Conservation (phyloP, 176 grass and related monocot species). For the Bromus sterilis region DNA sequence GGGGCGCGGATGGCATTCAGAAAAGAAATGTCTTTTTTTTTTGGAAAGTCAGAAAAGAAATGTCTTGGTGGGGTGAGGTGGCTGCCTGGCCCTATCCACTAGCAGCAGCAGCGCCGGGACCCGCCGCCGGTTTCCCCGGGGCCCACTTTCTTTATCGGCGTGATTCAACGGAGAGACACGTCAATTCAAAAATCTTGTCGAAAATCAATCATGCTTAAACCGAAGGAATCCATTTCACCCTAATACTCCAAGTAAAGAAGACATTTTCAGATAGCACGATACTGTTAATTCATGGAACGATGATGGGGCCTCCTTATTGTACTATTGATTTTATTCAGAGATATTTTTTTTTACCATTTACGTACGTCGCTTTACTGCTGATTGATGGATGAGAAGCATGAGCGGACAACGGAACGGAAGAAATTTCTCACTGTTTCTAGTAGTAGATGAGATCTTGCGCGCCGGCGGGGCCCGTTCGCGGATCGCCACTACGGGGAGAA, state of each 20-base stretch:
- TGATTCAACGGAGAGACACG: slow-evolving; percentile 11
- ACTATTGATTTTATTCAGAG: no score
- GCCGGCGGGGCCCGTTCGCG: no score
- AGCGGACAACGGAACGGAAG: no score
- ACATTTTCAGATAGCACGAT: not conserved
- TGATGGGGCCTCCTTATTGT: no score
- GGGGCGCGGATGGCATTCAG: not conserved
- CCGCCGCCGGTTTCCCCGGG: not conserved
- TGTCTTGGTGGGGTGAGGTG: slow-evolving; percentile 3
- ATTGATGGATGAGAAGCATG: no score
- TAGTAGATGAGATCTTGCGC: no score
- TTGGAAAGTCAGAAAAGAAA: slow-evolving; percentile 23
- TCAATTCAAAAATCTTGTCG: not conserved
- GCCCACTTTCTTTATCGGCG: not conserved
- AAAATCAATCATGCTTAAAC: not conserved
- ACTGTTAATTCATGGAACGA: not conserved
- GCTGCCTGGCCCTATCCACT: slow-evolving; percentile 29
- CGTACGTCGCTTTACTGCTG: no score
- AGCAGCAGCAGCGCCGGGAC: not conserved
- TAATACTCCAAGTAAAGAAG: not conserved
- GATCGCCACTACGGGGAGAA: no score
- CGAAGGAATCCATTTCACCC: not conserved
- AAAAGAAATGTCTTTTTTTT: slow-evolving; percentile 12
- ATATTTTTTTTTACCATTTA: no score
- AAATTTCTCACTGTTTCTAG: no score